These are phyloP conservation scores for Eucalyptus viminalis DNA, from an alignment of 345 rosid species.

Conservation along the genomic window DNA sequence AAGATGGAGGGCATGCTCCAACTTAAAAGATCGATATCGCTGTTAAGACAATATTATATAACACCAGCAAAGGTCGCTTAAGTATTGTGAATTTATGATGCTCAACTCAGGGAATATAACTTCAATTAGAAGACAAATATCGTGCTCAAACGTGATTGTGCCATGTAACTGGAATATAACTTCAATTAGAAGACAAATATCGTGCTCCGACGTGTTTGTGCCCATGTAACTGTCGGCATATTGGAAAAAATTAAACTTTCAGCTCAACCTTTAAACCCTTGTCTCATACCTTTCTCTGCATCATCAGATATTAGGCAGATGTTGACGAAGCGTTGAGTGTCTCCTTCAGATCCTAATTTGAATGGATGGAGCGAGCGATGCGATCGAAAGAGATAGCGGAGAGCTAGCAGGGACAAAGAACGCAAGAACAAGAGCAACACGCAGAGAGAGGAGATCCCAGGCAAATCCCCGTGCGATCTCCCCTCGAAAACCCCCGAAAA, in stretches of 20 bases:
- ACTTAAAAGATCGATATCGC: background rate
- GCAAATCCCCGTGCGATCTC: constrained; percentile 78
- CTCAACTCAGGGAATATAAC: background rate
- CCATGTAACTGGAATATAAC: background rate
- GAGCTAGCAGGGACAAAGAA: background rate
- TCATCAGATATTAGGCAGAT: background rate
- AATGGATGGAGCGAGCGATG: background rate
- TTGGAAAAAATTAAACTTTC: background rate
- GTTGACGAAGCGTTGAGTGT: background rate
- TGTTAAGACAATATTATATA: background rate
- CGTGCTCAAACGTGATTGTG: background rate
- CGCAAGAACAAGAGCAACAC: background rate
- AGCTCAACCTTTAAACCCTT: background rate
- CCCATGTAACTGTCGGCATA: background rate
- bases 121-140: background rate
- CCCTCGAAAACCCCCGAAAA: constrained; percentile 35
- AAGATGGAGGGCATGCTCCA: background rate
- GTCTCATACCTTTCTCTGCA: background rate
- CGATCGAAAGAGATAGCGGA: background rate
- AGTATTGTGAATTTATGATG: background rate
- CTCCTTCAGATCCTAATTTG: background rate
- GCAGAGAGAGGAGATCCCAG: constrained; percentile 63
- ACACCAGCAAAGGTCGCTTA: background rate
- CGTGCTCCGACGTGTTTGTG: background rate
- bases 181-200: background rate